A percentile compares a stretch with the other conserved stretches of the same genome.
Conservation (phyloP, 495 filamentous ascomycete species). For the Penicillium egyptiacum region DNA sequence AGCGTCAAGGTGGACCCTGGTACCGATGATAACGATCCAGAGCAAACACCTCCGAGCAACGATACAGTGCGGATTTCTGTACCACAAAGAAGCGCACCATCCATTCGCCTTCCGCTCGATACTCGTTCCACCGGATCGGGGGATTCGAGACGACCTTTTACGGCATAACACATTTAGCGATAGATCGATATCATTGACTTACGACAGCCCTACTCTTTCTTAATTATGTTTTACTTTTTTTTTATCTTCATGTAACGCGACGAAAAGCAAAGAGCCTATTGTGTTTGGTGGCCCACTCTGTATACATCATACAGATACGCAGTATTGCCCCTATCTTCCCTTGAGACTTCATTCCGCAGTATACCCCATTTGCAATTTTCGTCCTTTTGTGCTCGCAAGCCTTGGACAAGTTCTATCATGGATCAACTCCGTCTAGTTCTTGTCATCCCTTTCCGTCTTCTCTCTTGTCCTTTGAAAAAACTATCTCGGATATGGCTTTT, state of each 20-base stretch:
- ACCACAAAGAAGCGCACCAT: slow-evolving; percentile 5
- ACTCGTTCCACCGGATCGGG: slow-evolving; percentile 7
- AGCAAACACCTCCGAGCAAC: slow-evolving; percentile 24
- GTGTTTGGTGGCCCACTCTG: neutral
- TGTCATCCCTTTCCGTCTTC: neutral
- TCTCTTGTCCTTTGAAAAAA: neutral
- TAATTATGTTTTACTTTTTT: slow-evolving; percentile 12
- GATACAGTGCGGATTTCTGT: slow-evolving; percentile 29
- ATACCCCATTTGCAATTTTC: slow-evolving; percentile 27
- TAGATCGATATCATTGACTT: slow-evolving; percentile 31
- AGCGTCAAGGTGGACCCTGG: slow-evolving; percentile 54
- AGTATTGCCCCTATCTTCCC: slow-evolving; percentile 4
- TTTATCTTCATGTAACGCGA: slow-evolving; percentile 17
- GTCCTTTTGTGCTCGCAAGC: neutral
- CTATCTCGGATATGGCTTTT: neutral
- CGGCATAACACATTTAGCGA: slow-evolving; percentile 32
- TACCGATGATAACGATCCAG: slow-evolving; percentile 30
- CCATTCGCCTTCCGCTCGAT: slow-evolving; percentile 15
- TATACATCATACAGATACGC: neutral
- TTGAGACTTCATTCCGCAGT: slow-evolving; percentile 18
- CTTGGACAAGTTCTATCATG: neutral
- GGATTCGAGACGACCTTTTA: slow-evolving; percentile 30
- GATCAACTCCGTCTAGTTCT: neutral
- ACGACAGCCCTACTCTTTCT: slow-evolving; percentile 23
- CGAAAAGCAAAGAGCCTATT: slow-evolving; percentile 15